Evolutionary conservation across 495 filamentous ascomycete genomes (phyloP), one percentile per base, ranked within the genome.

Genomic region (Aspergillus cristatus): DNA sequence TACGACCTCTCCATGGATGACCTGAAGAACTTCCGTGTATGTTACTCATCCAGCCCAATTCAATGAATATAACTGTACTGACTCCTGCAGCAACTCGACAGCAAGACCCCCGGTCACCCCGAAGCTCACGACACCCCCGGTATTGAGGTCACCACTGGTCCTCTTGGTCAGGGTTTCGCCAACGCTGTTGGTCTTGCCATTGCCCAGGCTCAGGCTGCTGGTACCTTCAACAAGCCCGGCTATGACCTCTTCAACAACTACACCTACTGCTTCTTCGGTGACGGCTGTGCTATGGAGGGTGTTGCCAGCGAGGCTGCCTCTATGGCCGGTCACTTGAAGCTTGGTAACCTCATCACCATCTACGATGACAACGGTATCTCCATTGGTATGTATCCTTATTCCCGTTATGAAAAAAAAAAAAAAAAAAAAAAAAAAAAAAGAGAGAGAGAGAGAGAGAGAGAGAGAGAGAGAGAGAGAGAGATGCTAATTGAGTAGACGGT

Each of bases 351-450:
- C 44, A 97, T 99, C 59, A 76, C 75, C 58, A 74, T 99, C 65
- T 99, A 91, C 62, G 91, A 99, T 57, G 91, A 99, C 72, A 99
- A 99, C 74, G 82, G 91, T 57, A 98, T 98, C 61, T 94, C 86
- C 55, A 86, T 86, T 50, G 79, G 81, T 84, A 67, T 50, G 74
- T 25, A 7, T 38, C 37, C n/a, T 7, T n/a, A n/a, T n/a, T n/a
- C n/a, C 3, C 24, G 24, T 6, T 26, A 26, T 26, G 24, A 11
- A 26, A 26, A 26, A 26, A n/a, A n/a, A n/a, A n/a, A n/a, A n/a
- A n/a, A n/a, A n/a, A n/a, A n/a, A n/a, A n/a, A n/a, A n/a, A n/a
- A n/a, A n/a, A n/a, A n/a, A n/a, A n/a, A n/a, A n/a, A n/a, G n/a
- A n/a, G n/a, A n/a, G n/a, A n/a, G n/a, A n/a, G n/a, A n/a, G n/a